These are phyloP conservation scores for Apiosordaria backusii DNA, from an alignment of 495 filamentous ascomycete genomes.

Conservation along the genomic window DNA sequence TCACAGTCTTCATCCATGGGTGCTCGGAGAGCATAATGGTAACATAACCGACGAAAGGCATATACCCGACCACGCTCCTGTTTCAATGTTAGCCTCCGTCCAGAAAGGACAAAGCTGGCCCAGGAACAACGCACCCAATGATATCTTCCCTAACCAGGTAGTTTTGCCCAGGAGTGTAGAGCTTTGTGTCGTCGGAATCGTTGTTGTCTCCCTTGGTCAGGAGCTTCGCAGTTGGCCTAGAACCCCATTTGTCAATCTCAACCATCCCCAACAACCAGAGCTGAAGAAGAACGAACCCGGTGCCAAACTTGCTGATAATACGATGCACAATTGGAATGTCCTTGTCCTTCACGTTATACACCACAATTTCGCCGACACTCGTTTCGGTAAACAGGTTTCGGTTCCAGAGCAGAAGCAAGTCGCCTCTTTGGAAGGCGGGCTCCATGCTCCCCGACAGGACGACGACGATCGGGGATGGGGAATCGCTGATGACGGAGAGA, in stretches of 20 bases:
- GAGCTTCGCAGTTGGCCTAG: slow-evolving; percentile 51
- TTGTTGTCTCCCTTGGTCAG: slow-evolving; percentile 99
- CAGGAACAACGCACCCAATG: slow-evolving; percentile 55
- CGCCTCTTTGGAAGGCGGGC: slow-evolving; percentile 92
- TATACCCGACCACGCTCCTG: slow-evolving; percentile 80
- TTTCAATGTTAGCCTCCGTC: slow-evolving; percentile 7
- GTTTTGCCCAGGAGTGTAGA: slow-evolving; percentile 77
- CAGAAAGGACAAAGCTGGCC: background rate
- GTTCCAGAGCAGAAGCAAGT: slow-evolving; percentile 94
- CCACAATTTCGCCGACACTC: slow-evolving; percentile 82
- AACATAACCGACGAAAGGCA: slow-evolving; percentile 94
- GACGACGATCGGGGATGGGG: slow-evolving; percentile 90
- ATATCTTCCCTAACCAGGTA: slow-evolving; percentile 85
- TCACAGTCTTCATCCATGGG: slow-evolving; percentile 92
- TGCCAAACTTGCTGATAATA: slow-evolving; percentile 68
- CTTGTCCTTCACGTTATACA: slow-evolving; percentile 89
- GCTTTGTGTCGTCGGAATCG: slow-evolving; percentile 85
- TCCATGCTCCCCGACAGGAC: slow-evolving; percentile 96
- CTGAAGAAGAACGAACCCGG: slow-evolving; percentile 42
- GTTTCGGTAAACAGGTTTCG: slow-evolving; percentile 64
- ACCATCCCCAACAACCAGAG: background rate
- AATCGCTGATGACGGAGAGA: slow-evolving; percentile 79
- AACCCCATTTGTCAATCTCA: background rate
- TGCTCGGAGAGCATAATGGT: slow-evolving; percentile 96
- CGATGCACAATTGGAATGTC: slow-evolving; percentile 94